phyloP scores from a whole-genome alignment of 2,329 filamentous ascomycete species.

The Penicillium nordicum region DNA sequence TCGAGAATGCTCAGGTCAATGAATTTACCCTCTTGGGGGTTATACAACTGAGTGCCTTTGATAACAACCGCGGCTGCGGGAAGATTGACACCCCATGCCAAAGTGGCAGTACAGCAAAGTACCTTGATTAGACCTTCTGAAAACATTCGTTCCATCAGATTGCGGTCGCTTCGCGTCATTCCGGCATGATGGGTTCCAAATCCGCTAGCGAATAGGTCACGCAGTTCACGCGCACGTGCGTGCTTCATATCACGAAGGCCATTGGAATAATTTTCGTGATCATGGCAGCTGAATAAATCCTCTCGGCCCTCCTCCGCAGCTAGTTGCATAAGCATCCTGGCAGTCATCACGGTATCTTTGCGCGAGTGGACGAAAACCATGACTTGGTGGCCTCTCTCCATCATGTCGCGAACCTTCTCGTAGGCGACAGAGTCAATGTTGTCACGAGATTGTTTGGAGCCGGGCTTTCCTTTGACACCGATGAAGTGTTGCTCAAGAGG shows the following conservation, averaged over 20 bases:
- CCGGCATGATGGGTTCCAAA: constrained; percentile 95
- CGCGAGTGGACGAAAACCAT: constrained; percentile 99
- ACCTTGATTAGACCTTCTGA: constrained; percentile 90
- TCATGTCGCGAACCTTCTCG: constrained; percentile 92
- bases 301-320: constrained; percentile 74
- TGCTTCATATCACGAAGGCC: constrained; percentile 81
- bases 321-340: constrained; percentile 80
- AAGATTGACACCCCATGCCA: constrained; percentile 98
- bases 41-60: constrained; percentile 97
- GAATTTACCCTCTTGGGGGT: constrained; percentile 92
- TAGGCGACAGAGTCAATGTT: constrained; percentile 86
- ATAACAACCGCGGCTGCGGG: constrained; percentile 95
- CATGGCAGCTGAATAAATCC: constrained; percentile 77
- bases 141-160: constrained; percentile 92
- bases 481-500: constrained; percentile 97
- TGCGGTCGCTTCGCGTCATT: constrained; percentile 90
- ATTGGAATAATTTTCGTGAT: constrained; percentile 74
- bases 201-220: constrained; percentile 85
- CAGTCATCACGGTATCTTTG: constrained; percentile 87
- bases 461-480: constrained; percentile 84
- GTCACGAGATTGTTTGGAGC: constrained; percentile 75
- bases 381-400: constrained; percentile 86
- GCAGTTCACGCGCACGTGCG: constrained; percentile 79
- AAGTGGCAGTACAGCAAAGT: constrained; percentile 93
- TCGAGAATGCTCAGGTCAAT: constrained; percentile 94